Base-by-base conservation (phyloP, 73 alveolate species). In the Paramecium octaurelia region DNA sequence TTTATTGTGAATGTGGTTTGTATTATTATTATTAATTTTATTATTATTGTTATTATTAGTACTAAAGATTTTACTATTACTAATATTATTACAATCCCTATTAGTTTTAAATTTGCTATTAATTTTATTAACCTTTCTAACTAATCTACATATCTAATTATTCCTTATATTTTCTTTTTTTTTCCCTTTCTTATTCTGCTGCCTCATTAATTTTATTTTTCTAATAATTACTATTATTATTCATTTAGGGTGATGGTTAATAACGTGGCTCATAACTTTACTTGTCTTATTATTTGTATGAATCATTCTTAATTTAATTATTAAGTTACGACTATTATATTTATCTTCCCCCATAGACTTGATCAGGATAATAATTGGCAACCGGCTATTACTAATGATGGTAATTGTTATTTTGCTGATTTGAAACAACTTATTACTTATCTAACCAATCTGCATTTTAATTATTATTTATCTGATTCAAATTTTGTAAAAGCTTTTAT, bases 361-460 rank as follows among this genome's bases (percentile, higher is more conserved):
- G 31, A 18, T 54, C 69, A 54, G 69, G 69, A 54, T 54, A 54
- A 18, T 54, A 54, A 54, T 54, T 54, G 5, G 21, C 69, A 54
- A 54, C 14, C 2, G 69, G 69, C 18, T 54, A 54, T 54, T 54
- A 16, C 34, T 54, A 18, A n/a, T 31, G 6, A 64, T 68, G 50
- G 4, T 68, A 27, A 9, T 29, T 68, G 8, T 7, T 8, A 24
- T 68, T 20, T 4, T 68, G 48, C 24, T 68, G 27, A 31, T 68
- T 54, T 54, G 69, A 54, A 54, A 64, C 50, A 27, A 27, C 84
- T 73, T 73, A 36, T 73, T 80, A 80, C 12, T 46, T 44, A 80
- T 80, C 91, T 44, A 80, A 44, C 91, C 91, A 80, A 80, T 80
- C 91, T 24, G 75, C 27, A 64, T 64, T 64, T 64, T 64, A 27